phyloP scores from a whole-genome alignment of 345 rosid genomes.

The Anastatica hierochuntica region DNA sequence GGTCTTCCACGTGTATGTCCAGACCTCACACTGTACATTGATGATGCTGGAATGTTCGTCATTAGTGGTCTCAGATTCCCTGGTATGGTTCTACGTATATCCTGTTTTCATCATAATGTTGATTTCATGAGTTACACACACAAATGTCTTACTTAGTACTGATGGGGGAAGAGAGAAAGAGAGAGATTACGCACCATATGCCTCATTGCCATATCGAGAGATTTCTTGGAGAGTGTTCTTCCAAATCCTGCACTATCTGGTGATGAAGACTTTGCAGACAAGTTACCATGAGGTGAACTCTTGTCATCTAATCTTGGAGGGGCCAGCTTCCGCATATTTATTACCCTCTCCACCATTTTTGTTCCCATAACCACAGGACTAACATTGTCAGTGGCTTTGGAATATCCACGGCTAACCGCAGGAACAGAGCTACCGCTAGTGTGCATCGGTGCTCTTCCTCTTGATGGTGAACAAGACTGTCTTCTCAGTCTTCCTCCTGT shows the following conservation, averaged over 20 bases:
- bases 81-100: conserved; percentile 82
- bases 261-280: conserved; percentile 74
- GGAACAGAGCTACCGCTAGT: conserved; percentile 91
- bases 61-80: conserved; percentile 78
- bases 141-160: not conserved
- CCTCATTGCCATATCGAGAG: conserved; percentile 95
- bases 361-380: conserved; percentile 84
- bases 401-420: conserved; percentile 53
- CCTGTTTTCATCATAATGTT: conserved; percentile 36
- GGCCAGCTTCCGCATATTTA: conserved; percentile 81
- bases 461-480: conserved; percentile 93
- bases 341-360: conserved; percentile 93
- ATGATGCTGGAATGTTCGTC: conserved; percentile 96
- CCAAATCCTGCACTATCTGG: conserved; percentile 93
- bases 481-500: conserved; percentile 60
- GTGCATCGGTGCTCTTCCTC: conserved; percentile 66
- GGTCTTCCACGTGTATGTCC: conserved; percentile 64
- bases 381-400: conserved; percentile 60
- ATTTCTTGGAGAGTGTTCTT: conserved; percentile 89
- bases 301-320: conserved; percentile 76
- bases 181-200: conserved; percentile 67
- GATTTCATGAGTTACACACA: no score
- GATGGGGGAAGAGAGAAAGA: not conserved
- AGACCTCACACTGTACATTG: conserved; percentile 93
- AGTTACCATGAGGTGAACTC: conserved; percentile 60